Percentiles rank a stretch among this genome's conserved stretches.
phyloP scores from a whole-genome alignment of 257 asterid genomes.

The Leonotis leonurus region DNA sequence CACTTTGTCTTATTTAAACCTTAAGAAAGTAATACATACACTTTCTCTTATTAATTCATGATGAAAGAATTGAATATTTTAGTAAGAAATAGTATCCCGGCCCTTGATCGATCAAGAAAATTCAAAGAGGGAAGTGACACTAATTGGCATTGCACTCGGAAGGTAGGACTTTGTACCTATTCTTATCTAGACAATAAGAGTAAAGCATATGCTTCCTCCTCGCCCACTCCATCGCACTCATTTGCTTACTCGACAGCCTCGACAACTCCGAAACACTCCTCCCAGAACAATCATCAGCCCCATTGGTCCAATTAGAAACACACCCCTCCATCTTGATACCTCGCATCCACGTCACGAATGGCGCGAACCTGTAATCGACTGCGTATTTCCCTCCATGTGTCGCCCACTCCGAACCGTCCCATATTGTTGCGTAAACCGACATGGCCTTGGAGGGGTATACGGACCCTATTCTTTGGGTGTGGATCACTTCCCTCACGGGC shows the following conservation, averaged over 20 bases:
- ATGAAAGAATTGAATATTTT: no score
- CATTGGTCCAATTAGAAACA: conserved; percentile 18
- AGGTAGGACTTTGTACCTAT: conserved; percentile 63
- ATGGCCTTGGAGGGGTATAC: conserved; percentile 77
- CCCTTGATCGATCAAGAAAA: no score
- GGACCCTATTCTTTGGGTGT: conserved; percentile 34
- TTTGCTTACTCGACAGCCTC: conserved; percentile 44
- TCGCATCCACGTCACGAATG: conserved; percentile 42
- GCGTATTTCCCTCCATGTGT: conserved; percentile 85
- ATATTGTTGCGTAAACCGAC: conserved; percentile 53
- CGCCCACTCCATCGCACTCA: conserved; percentile 55
- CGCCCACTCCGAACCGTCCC: conserved; percentile 94
- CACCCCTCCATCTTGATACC: conserved; percentile 68
- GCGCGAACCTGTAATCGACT: conserved; percentile 58
- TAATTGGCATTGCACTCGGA: conserved; percentile 52
- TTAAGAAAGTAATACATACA: no score
- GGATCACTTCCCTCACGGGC: conserved; percentile 62
- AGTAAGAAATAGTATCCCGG: no score
- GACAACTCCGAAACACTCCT: conserved; percentile 49
- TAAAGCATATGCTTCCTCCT: conserved; percentile 76
- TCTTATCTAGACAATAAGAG: conserved; percentile 66
- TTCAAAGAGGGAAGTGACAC: no score
- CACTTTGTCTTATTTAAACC: no score
- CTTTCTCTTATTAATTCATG: no score
- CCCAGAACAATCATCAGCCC: conserved; percentile 24